phyloP scores from a whole-genome alignment of 2,329 filamentous ascomycete species.

The Colletotrichum liriopes region DNA sequence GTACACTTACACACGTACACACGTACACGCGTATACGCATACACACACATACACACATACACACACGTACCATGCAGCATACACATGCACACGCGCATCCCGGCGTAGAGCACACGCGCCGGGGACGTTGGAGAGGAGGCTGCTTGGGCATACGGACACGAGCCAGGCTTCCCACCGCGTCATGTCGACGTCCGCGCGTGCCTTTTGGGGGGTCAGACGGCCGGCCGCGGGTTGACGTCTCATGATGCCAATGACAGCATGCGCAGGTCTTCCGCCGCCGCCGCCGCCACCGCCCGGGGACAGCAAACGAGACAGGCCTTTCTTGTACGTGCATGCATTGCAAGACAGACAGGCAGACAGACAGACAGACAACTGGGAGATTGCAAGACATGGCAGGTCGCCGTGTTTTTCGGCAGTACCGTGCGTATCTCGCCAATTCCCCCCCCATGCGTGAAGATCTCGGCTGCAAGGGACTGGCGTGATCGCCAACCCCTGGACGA shows the following conservation, averaged over 20 bases:
- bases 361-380: not conserved
- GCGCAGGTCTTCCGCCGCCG: not conserved
- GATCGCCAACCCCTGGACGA: slow-evolving; percentile 3
- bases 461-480: not conserved
- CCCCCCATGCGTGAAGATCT: slow-evolving; percentile 5
- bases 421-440: not conserved
- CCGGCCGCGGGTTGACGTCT: not conserved
- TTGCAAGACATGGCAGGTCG: not conserved
- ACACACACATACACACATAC: not conserved
- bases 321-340: not conserved
- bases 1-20: not conserved
- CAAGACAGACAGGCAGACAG: not conserved
- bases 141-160: not conserved
- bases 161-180: not conserved
- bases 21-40: not conserved
- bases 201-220: not conserved
- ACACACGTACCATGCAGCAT: not conserved
- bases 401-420: not conserved
- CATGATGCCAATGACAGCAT: not conserved
- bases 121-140: not conserved
- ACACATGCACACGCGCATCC: not conserved
- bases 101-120: not conserved
- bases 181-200: not conserved
- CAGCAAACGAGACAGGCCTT: not conserved
- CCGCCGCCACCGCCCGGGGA: not conserved